These are phyloP conservation scores for Penicillium goetzii DNA, from an alignment of 495 filamentous ascomycete species.

Conservation along the genomic window DNA sequence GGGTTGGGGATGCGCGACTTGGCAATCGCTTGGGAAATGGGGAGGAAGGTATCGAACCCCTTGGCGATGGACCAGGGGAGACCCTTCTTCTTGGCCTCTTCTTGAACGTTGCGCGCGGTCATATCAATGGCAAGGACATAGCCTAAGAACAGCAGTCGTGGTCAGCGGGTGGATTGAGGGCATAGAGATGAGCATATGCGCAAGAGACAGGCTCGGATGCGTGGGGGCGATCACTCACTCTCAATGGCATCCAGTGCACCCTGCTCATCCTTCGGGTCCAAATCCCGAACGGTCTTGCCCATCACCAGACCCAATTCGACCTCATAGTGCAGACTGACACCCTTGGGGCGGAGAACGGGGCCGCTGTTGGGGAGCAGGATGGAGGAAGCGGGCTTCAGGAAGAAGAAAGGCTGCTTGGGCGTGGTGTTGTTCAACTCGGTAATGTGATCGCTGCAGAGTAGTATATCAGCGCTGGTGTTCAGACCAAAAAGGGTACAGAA, in stretches of 20 bases:
- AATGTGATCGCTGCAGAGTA: constrained; percentile 77
- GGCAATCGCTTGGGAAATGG: constrained; percentile 75
- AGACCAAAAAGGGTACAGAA: neutral
- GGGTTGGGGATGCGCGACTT: constrained; percentile 82
- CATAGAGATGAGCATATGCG: neutral
- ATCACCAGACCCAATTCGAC: constrained; percentile 91
- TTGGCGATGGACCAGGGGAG: constrained; percentile 96
- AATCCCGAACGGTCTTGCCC: constrained; percentile 73
- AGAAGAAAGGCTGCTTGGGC: constrained; percentile 96
- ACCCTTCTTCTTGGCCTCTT: constrained; percentile 94
- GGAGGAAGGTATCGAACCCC: constrained; percentile 96
- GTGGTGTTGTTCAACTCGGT: constrained; percentile 83
- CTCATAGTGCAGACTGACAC: constrained; percentile 89
- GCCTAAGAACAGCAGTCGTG: constrained; percentile 43
- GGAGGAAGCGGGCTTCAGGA: constrained; percentile 88
- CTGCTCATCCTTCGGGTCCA: constrained; percentile 65
- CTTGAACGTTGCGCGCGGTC: constrained; percentile 91
- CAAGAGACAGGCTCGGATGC: neutral
- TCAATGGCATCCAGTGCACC: constrained; percentile 54
- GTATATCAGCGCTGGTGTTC: constrained; percentile 13
- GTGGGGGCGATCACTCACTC: constrained; percentile 34
- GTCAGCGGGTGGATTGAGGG: constrained; percentile 3
- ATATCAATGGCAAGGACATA: constrained; percentile 91
- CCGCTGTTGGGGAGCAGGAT: constrained; percentile 78
- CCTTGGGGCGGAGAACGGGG: constrained; percentile 80